phyloP scores from a whole-genome alignment of 2,329 filamentous ascomycete species.

The Calonectria pteridis region DNA sequence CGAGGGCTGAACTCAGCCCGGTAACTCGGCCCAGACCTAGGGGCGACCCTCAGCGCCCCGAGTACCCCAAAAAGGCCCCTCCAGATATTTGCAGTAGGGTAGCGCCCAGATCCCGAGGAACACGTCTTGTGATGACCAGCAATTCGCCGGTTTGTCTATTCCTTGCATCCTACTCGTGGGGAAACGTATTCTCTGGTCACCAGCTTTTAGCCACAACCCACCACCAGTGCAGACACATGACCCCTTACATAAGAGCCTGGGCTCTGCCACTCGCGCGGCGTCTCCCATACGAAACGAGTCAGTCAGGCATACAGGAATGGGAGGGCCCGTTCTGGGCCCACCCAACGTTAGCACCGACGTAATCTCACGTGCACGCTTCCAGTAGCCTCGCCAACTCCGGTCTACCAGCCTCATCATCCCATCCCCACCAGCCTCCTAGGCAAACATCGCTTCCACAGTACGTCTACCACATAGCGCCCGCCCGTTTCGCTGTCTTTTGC shows the following conservation, averaged over 20 bases:
- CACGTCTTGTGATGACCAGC: background rate
- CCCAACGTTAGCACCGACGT: conserved; percentile 30
- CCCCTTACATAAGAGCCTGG: conserved; percentile 11
- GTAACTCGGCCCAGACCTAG: conserved; percentile 4
- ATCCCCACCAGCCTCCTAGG: conserved; percentile 19
- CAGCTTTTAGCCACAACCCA: conserved; percentile 16
- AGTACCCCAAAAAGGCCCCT: background rate
- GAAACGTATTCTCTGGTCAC: background rate
- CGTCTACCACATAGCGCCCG: background rate
- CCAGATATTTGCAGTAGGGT: background rate
- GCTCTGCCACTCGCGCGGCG: background rate
- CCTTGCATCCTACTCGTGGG: background rate
- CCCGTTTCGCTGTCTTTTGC: background rate
- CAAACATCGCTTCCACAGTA: conserved; percentile 7
- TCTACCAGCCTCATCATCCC: conserved; percentile 31
- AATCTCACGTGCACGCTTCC: conserved; percentile 43
- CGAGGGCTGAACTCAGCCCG: conserved; percentile 34
- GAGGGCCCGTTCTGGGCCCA: background rate
- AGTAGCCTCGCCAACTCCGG: background rate
- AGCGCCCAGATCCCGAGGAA: background rate
- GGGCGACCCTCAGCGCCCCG: background rate
- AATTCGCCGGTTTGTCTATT: background rate
- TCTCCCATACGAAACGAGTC: background rate
- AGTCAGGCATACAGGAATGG: background rate
- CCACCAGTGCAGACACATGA: conserved; percentile 11